Evolutionary conservation across 177 flowering plant genomes (phyloP), one percentile per base, ranked within the genome.

Genomic region (Vitis hybrid): DNA sequence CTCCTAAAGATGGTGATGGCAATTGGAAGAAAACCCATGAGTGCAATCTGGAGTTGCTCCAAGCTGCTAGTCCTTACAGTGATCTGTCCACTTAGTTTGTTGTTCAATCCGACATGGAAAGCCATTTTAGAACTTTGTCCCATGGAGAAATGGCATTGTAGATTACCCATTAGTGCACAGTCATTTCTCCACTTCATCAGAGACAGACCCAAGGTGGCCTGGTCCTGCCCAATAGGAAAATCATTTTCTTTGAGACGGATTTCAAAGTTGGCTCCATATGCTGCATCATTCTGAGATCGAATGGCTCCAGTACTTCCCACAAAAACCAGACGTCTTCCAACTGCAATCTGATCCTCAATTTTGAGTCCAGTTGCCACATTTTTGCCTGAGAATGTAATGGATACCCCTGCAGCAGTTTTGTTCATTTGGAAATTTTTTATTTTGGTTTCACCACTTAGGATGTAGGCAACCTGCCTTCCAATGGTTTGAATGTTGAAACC

Each of bases 251-350:
- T 86, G n/a, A 89, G 80, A 45, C 89, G 87, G 31, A 85, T 80
- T 72, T 92, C 97, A 70, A 92, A 65, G 64, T 92, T 90, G 31
- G 93, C 93, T 57, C 92, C 97, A 75, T 89, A 92, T 16, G 92
- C 95, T 12, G 87, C 72, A 70, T 92, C 95, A 14, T 82, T 82
- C 72, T 87, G 88, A 29, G 89, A 85, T 12, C 87, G 80, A 11
- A 89, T 83, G 4, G 89, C 81, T 13, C 97, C 97, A 0, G 89
- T 78, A 74, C 89, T 86, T 10, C 90, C 97, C 10, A 87, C 90
- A 65, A 92, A 52, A 63, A 78, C 76, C 60, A 85, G 65, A 45
- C 87, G 87, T 70, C 87, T 90, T 10, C 92, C 93, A 58, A 92
- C 39, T 0, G 80, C 64, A 63, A 89, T 77, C 83, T 89, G 93